These are phyloP conservation scores for Candida coquimbonensis DNA, from an alignment of 805 yeast genomes.

Conservation along the genomic window DNA sequence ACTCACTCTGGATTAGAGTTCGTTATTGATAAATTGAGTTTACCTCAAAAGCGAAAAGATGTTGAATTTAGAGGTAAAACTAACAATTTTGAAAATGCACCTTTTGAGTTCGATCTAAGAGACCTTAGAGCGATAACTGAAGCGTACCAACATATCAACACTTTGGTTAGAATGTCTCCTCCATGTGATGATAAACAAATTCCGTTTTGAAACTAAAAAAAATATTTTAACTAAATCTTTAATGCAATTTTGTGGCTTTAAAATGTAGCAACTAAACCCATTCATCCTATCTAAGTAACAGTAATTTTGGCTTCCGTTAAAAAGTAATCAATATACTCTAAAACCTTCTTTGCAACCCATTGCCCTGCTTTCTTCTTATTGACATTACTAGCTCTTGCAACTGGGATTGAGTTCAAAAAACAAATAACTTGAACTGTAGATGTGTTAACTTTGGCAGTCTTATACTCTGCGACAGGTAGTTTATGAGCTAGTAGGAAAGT, in stretches of 20 bases:
- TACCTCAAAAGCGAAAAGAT: constrained; percentile 26
- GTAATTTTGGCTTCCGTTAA: background rate
- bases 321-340: constrained; percentile 10
- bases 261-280: background rate
- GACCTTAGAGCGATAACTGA: constrained; percentile 10
- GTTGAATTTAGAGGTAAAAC: constrained; percentile 15
- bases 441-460: constrained; percentile 12
- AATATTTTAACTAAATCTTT: no score
- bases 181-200: constrained; percentile 16
- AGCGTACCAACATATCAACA: constrained; percentile 16
- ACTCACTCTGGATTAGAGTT: constrained; percentile 29
- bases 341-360: constrained; percentile 13
- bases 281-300: no score
- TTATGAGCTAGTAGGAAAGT: constrained; percentile 6
- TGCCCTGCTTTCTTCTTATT: constrained; percentile 20
- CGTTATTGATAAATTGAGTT: constrained; percentile 27
- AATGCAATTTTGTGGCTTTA: background rate
- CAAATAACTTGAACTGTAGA: constrained; percentile 17
- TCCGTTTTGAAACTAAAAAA: background rate
- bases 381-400: constrained; percentile 12
- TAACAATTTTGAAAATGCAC: constrained; percentile 7
- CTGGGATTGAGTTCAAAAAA: constrained; percentile 6
- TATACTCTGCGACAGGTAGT: constrained; percentile 13
- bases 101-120: constrained; percentile 1
- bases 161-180: constrained; percentile 17